Percentiles rank a stretch among this genome's conserved stretches.
Evolutionary conservation across 352 stramenopile genomes (phyloP).

Genomic region (Phytopythium aichiense): DNA sequence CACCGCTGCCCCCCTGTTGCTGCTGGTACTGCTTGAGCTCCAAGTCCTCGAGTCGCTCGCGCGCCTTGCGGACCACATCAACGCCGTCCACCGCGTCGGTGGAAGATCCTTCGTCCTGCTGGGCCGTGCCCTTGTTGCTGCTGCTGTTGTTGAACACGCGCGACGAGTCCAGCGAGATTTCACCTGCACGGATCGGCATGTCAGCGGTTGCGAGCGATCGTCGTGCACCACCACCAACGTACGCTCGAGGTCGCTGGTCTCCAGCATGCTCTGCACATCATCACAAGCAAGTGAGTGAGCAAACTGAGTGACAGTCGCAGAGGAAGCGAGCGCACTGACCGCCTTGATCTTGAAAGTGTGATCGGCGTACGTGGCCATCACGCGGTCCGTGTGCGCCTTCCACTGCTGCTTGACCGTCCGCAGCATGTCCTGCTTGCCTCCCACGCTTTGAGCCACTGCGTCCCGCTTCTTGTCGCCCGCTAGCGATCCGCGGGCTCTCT

Average conservation of each 20-base stretch:
- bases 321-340: constrained; percentile 16
- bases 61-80: constrained; percentile 56
- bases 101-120: constrained; percentile 6
- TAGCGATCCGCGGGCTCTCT: not conserved
- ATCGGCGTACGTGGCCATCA: constrained; percentile 58
- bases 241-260: constrained; percentile 68
- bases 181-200: not conserved
- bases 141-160: constrained; percentile 1
- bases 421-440: not conserved
- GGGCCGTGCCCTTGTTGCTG: constrained; percentile 22
- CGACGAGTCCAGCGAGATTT: not conserved
- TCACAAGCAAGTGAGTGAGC: not conserved
- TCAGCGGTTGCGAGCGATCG: not conserved
- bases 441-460: not conserved
- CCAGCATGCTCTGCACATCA: constrained; percentile 50
- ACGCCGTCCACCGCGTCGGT: constrained; percentile 25
- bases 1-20: constrained; percentile 3
- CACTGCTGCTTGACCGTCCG: constrained; percentile 56
- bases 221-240: not conserved
- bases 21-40: constrained; percentile 24
- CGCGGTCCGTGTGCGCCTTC: constrained; percentile 60
- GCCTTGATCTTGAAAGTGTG: constrained; percentile 78
- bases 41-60: constrained; percentile 62
- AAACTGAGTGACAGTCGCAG: no score
- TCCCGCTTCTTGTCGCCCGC: not conserved